These are phyloP conservation scores for Glycine tomentella DNA, from an alignment of 306 rosid species.

Conservation along the genomic window DNA sequence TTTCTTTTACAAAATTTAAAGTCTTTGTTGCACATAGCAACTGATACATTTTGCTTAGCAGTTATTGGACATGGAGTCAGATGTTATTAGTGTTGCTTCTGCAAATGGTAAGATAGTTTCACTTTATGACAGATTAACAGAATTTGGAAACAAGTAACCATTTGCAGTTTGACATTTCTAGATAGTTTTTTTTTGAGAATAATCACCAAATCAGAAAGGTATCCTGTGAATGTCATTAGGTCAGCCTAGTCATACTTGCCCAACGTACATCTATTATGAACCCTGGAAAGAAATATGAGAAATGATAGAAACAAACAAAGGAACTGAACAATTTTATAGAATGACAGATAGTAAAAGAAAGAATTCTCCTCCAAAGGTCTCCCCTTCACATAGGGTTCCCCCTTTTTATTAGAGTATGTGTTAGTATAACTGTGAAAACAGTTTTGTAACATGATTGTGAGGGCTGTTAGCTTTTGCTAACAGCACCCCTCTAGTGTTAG, in stretches of 20 bases:
- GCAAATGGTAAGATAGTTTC: constrained; percentile 24
- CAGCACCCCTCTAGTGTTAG: no score
- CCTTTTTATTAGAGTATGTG: background rate
- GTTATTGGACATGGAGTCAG: background rate
- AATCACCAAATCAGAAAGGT: constrained; percentile 21
- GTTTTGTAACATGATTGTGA: no score
- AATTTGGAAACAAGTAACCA: constrained; percentile 23
- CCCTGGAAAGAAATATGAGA: background rate
- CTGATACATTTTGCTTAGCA: background rate
- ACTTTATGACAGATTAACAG: constrained; percentile 13
- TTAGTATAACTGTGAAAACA: no score
- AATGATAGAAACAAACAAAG: background rate
- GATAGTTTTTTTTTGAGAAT: constrained; percentile 6
- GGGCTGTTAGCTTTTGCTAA: no score
- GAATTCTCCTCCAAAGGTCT: background rate
- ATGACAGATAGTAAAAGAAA: background rate
- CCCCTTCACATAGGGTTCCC: background rate
- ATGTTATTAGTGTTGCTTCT: constrained; percentile 27
- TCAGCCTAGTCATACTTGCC: constrained; percentile 18
- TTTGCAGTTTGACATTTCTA: constrained; percentile 37
- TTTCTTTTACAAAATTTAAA: constrained; percentile 3
- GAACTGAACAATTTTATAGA: background rate
- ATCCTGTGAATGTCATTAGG: constrained; percentile 14
- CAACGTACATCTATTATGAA: background rate
- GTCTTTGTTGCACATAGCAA: background rate